Evolutionary conservation across 2,329 filamentous ascomycete species (phyloP).

Genomic region (Exophiala bonariae): DNA sequence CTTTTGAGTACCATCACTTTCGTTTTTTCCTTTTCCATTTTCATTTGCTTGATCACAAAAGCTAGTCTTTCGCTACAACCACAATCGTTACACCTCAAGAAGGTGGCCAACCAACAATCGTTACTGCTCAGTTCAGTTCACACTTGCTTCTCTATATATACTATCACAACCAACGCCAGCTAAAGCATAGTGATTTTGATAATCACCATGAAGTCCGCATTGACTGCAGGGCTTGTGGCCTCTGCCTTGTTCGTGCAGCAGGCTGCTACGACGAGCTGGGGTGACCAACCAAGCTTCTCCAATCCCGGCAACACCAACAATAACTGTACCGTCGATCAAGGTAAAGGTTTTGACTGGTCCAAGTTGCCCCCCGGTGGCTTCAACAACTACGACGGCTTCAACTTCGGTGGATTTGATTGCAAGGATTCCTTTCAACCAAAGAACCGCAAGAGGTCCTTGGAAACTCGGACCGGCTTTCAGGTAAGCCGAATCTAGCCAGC

Average conservation of each 20-base stretch:
- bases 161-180: no score
- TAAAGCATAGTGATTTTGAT: constrained; percentile 1
- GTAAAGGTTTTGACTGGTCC: constrained; percentile 70
- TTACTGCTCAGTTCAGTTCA: constrained; percentile 8
- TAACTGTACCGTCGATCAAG: constrained; percentile 70
- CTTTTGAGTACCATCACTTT: not conserved
- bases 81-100: no score
- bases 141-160: constrained; percentile 6
- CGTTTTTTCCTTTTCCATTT: constrained; percentile 41
- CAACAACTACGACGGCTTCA: constrained; percentile 68
- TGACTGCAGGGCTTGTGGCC: constrained; percentile 40
- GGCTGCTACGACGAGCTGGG: constrained; percentile 50
- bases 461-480: constrained; percentile 40
- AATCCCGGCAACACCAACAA: constrained; percentile 75
- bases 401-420: constrained; percentile 73
- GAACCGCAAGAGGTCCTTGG: constrained; percentile 56
- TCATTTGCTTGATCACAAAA: no score
- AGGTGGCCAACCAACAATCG: not conserved
- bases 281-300: constrained; percentile 56
- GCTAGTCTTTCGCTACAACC: constrained; percentile 32
- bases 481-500: constrained; percentile 27
- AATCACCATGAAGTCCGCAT: constrained; percentile 25
- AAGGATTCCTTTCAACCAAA: constrained; percentile 54
- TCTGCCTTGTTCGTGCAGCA: constrained; percentile 49
- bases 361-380: constrained; percentile 64